Evolutionary conservation across 768 basidiomycete genomes (phyloP), one percentile per base, ranked within the genome.

Genomic region (Tricholoma sp.): DNA sequence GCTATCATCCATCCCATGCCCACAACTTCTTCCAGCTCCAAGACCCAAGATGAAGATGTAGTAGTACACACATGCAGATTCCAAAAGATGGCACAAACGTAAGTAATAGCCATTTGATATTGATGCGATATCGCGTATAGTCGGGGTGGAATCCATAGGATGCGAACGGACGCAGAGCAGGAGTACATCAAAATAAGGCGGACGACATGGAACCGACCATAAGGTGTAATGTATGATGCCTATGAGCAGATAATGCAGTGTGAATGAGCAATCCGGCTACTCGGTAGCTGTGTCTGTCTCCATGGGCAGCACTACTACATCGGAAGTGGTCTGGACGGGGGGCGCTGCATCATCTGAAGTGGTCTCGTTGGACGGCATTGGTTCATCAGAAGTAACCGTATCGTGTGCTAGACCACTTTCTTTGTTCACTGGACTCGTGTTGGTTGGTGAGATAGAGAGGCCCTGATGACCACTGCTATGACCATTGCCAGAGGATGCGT

Each of bases 361-460:
- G 14, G 41, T 10, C 19, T 35, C 35, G 16, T 37, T 37, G 3
- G 41, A 3, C 58, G 55, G 57, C 24, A 57, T 41, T 57, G 52
- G 54, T 49, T 70, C 69, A 34, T 71, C 69, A 47, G 66, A 62
- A 22, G 66, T 63, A n/a, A 65, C 71, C 47, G 73, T 71, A 59
- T 75, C 69, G 53, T 79, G 76, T 39, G 76, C 67, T 21, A 82
- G 74, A 29, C 74, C 71, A 58, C 80, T 82, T 66, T 91, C 89
- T 68, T 86, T 87, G 67, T 76, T 79, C 55, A 83, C 77, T 1
- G 86, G 81, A 64, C 82, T 85, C 41, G 79, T 79, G 61, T 84
- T 87, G 22, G 85, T 89, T n/a, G 89, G 89, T 16, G 88, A 91
- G 58, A 86, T 76, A 24, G 87, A 89, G 43, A 89, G 75, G 45